Evolutionary conservation across 805 yeast genomes (phyloP).

Genomic region (Candida maris): DNA sequence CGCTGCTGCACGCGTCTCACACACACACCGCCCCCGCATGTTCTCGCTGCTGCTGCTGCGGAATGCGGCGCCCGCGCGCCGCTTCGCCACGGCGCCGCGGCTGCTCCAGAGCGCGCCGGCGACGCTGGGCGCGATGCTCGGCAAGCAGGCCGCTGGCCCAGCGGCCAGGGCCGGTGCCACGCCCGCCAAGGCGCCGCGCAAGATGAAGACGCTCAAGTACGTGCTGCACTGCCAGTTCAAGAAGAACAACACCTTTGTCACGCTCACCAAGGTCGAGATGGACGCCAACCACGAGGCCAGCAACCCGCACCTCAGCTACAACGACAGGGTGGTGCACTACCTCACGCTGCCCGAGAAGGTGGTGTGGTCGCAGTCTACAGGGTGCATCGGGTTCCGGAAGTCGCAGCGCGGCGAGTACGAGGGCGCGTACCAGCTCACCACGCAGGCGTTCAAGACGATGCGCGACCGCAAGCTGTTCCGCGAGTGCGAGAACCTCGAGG

Average conservation of each 20-base stretch:
- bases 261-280: constrained; percentile 67
- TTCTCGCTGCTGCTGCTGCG: too few species aligned
- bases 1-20: too few species aligned
- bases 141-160: constrained; percentile 29
- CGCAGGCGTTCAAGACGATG: constrained; percentile 67
- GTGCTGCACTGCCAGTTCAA: constrained; percentile 73
- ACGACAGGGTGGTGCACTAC: constrained; percentile 73
- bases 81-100: too few species aligned
- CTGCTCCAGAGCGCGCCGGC: too few species aligned
- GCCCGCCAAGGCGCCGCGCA: constrained; percentile 12
- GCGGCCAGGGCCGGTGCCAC: constrained; percentile 11
- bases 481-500: constrained; percentile 59
- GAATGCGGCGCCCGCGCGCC: too few species aligned
- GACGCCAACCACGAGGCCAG: constrained; percentile 56
- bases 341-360: constrained; percentile 77
- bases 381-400: constrained; percentile 84
- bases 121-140: constrained; percentile 5
- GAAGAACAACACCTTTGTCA: constrained; percentile 77
- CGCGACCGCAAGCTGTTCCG: constrained; percentile 43
- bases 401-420: constrained; percentile 90
- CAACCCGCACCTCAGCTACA: constrained; percentile 53
- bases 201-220: constrained; percentile 49
- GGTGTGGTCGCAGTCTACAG: constrained; percentile 67
- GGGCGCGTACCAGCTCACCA: constrained; percentile 82
- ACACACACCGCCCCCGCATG: too few species aligned